Conservation (phyloP, 1,139 yeast species). For the Lodderomyces orthopsilosis region DNA sequence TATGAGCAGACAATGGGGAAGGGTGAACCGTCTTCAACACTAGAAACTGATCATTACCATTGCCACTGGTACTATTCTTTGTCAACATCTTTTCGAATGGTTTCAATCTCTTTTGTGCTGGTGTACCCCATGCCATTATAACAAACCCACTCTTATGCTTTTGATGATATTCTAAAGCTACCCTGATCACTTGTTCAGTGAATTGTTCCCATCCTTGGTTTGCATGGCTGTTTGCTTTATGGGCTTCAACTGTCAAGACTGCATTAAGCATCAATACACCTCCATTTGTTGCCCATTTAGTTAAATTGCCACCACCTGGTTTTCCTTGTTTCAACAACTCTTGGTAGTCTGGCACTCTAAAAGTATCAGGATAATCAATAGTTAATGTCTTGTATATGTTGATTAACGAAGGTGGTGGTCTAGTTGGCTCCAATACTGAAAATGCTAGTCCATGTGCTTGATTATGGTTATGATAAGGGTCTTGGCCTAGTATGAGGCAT, state of each 20-base stretch:
- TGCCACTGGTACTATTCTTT: background rate
- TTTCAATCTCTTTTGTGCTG: conserved; percentile 75
- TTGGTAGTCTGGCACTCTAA: conserved; percentile 50
- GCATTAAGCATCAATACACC: conserved; percentile 91
- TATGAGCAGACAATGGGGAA: conserved; percentile 84
- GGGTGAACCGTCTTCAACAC: conserved; percentile 86
- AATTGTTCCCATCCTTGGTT: conserved; percentile 91
- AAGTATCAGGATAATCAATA: conserved; percentile 66
- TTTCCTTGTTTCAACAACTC: conserved; percentile 24
- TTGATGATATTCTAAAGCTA: conserved; percentile 39
- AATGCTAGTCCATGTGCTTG: conserved; percentile 98
- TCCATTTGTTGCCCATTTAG: conserved; percentile 73
- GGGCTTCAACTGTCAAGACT: conserved; percentile 88
- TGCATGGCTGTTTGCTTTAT: conserved; percentile 90
- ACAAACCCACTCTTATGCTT: conserved; percentile 52
- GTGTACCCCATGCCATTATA: conserved; percentile 91
- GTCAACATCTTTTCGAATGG: conserved; percentile 31
- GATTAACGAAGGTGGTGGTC: conserved; percentile 86
- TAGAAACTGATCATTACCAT: conserved; percentile 28
- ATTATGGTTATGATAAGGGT: conserved; percentile 87
- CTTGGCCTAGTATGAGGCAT: conserved; percentile 89
- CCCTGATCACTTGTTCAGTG: conserved; percentile 66
- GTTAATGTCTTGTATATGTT: conserved; percentile 82
- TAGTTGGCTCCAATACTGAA: conserved; percentile 77
- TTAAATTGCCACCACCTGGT: conserved; percentile 63